These are phyloP conservation scores for Penicillium nucicola DNA, from an alignment of 495 filamentous ascomycete genomes.

Conservation along the genomic window DNA sequence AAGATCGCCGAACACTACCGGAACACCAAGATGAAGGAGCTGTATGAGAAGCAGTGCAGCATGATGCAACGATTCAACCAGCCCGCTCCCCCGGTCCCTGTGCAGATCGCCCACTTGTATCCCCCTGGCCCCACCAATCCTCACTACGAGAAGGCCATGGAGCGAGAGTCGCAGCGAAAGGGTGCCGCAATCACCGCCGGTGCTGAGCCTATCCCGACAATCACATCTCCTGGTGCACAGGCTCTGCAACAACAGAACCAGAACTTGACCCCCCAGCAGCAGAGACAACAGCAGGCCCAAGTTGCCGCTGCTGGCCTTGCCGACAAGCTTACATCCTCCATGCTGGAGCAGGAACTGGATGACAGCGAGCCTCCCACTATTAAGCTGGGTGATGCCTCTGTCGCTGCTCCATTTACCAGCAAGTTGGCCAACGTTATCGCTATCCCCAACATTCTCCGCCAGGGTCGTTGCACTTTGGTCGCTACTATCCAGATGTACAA, in stretches of 20 bases:
- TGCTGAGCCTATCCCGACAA: slow-evolving; percentile 60
- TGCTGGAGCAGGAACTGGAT: slow-evolving; percentile 88
- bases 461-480: slow-evolving; percentile 94
- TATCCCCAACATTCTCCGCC: slow-evolving; percentile 96
- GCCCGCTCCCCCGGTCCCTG: slow-evolving; percentile 81
- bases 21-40: slow-evolving; percentile 94
- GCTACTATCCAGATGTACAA: slow-evolving; percentile 99
- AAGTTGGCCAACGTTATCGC: slow-evolving; percentile 96
- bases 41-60: slow-evolving; percentile 91
- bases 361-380: slow-evolving; percentile 92
- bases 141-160: slow-evolving; percentile 91
- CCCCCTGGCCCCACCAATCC: slow-evolving; percentile 89
- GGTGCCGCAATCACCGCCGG: slow-evolving; percentile 44
- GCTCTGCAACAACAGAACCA: slow-evolving; percentile 58
- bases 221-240: slow-evolving; percentile 69
- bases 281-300: slow-evolving; percentile 60
- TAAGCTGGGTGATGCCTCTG: slow-evolving; percentile 96
- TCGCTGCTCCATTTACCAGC: slow-evolving; percentile 95
- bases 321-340: slow-evolving; percentile 78
- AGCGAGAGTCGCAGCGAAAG: slow-evolving; percentile 75
- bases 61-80: slow-evolving; percentile 95
- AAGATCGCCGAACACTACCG: slow-evolving; percentile 90
- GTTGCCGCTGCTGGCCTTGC: slow-evolving; percentile 74
- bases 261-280: slow-evolving; percentile 50
- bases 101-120: slow-evolving; percentile 89